A percentile compares a stretch with the other conserved stretches of the same genome.
Evolutionary conservation across 441 rosid genomes (phyloP).

Genomic region (Populus hybrid): DNA sequence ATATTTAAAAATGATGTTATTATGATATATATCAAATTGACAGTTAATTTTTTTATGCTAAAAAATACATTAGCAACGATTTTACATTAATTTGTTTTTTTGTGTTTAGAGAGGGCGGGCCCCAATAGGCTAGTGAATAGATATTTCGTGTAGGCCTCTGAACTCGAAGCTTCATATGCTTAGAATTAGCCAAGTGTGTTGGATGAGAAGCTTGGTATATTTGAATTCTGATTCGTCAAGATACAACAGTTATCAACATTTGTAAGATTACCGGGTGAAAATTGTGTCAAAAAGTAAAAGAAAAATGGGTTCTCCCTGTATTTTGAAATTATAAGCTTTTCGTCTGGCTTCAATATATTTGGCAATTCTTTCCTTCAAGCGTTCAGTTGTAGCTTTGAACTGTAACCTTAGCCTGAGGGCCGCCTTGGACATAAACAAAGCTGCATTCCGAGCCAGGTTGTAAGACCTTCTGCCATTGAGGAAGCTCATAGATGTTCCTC

Average conservation of each 20-base stretch:
- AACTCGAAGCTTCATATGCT: no score
- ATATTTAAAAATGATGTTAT: no score
- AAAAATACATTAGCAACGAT: no score
- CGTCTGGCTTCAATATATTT: not conserved
- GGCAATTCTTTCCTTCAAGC: constrained; percentile 19
- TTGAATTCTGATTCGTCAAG: not conserved
- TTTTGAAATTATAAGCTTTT: not conserved
- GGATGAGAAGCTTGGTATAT: not conserved
- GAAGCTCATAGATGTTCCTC: constrained; percentile 53
- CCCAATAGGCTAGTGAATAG: no score
- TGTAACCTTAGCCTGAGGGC: constrained; percentile 69
- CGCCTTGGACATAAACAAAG: constrained; percentile 70
- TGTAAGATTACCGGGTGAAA: not conserved
- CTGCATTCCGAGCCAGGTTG: constrained; percentile 41
- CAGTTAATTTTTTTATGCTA: no score
- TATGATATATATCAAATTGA: no score
- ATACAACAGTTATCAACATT: not conserved
- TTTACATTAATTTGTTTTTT: no score
- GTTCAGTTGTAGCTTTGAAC: constrained; percentile 52
- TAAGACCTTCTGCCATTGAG: constrained; percentile 42
- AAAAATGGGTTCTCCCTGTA: not conserved
- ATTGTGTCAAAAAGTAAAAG: not conserved
- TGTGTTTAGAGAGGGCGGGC: no score
- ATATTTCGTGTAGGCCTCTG: no score
- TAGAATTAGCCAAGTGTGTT: not conserved